Percentiles rank a stretch among this genome's conserved stretches.
Evolutionary conservation across 148 eudicot genomes (phyloP).

Genomic region (Oxyria digyna): DNA sequence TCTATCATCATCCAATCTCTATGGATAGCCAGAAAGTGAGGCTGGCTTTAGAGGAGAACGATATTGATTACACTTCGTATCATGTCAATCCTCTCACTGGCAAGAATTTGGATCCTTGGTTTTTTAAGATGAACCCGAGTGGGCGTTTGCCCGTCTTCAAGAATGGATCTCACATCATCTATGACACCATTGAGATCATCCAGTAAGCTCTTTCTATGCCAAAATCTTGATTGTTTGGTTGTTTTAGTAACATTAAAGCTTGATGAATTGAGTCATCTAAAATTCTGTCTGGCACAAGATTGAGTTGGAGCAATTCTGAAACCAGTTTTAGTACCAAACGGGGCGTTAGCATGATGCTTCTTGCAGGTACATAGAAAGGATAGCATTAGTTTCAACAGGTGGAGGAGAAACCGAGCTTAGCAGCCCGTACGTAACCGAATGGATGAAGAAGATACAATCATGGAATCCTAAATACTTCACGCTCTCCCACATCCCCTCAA

Average conservation of each 20-base stretch:
- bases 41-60: conserved; percentile 81
- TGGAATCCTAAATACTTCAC: conserved; percentile 92
- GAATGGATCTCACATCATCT: conserved; percentile 71
- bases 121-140: conserved; percentile 76
- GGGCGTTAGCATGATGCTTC: too few relatives aligned
- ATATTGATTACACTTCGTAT: conserved; percentile 75
- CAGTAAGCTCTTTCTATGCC: conserved; percentile 34
- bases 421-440: conserved; percentile 41
- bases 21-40: conserved; percentile 95
- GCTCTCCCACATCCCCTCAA: conserved; percentile 59
- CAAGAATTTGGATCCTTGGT: conserved; percentile 72
- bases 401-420: conserved; percentile 37
- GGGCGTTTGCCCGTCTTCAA: conserved; percentile 82
- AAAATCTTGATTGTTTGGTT: not conserved
- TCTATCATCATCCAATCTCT: conserved; percentile 90
- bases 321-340: too few relatives aligned
- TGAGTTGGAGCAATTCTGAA: too few relatives aligned
- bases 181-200: conserved; percentile 61
- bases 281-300: not conserved
- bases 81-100: conserved; percentile 86
- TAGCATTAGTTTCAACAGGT: conserved; percentile 67
- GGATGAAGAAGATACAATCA: conserved; percentile 77
- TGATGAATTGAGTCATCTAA: not conserved
- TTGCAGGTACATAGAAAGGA: conserved; percentile 77
- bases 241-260: not conserved